These are phyloP conservation scores for Cutaneotrichosporon cavernicola DNA, from an alignment of 1,284 basidiomycete species.

Conservation along the genomic window DNA sequence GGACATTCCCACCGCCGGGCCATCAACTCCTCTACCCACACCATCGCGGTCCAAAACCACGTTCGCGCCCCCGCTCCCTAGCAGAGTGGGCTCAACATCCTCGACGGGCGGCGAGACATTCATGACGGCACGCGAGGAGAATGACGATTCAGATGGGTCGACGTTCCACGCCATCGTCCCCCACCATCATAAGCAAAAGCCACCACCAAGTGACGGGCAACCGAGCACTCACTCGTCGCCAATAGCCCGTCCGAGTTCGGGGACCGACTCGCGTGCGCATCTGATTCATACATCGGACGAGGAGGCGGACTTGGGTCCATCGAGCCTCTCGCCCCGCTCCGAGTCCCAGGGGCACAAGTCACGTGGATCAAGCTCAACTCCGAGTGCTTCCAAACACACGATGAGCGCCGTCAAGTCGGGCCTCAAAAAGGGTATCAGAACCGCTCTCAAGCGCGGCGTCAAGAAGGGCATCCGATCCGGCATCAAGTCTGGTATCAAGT, in stretches of 20 bases:
- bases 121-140: conserved; percentile 36
- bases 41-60: neutral
- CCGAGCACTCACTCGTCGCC: conserved; percentile 11
- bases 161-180: conserved; percentile 17
- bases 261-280: conserved; percentile 5
- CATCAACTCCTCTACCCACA: neutral
- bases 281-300: conserved; percentile 20
- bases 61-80: neutral
- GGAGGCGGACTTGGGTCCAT: conserved; percentile 7
- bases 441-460: too few species aligned
- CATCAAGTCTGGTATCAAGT: too few species aligned
- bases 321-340: neutral
- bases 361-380: neutral
- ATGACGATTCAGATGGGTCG: conserved; percentile 1
- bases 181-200: neutral
- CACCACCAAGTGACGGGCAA: conserved; percentile 6
- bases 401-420: neutral
- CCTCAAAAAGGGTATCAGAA: conserved; percentile 17
- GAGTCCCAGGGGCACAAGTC: neutral
- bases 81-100: conserved; percentile 11
- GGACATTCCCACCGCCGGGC: neutral
- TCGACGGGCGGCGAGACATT: conserved; percentile 34
- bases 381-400: too few species aligned
- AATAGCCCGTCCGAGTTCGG: neutral
- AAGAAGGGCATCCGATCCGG: too few species aligned